phyloP scores from a whole-genome alignment of 306 rosid genomes.

The Cotoneaster glaucophyllus region DNA sequence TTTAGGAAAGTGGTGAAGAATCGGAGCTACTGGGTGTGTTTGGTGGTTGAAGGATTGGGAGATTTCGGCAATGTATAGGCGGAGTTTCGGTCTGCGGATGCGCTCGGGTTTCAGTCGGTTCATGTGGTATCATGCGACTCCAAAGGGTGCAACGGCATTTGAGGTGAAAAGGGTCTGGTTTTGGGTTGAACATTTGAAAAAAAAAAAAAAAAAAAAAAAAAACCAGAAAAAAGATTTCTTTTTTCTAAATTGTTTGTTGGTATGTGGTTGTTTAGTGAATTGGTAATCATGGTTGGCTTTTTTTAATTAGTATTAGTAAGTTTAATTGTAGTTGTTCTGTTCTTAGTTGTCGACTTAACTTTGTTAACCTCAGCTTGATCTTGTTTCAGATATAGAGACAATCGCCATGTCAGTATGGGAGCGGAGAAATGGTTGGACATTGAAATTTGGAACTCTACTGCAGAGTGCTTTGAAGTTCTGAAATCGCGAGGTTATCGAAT shows the following conservation, averaged over 20 bases:
- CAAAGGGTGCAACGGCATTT: constrained; percentile 71
- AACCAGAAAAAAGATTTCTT: background rate
- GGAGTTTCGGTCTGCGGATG: constrained; percentile 77
- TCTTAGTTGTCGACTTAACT: background rate
- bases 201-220: background rate
- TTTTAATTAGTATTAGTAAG: background rate
- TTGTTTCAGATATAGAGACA: constrained; percentile 72
- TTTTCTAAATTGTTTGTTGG: background rate
- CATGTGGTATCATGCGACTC: constrained; percentile 79
- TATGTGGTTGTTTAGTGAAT: background rate
- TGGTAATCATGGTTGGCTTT: background rate
- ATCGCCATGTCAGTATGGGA: constrained; percentile 98
- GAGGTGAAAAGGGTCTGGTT: constrained; percentile 65
- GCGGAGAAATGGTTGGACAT: constrained; percentile 94
- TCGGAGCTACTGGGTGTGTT: constrained; percentile 73
- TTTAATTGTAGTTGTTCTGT: background rate
- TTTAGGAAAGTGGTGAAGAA: constrained; percentile 49
- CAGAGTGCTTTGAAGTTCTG: constrained; percentile 64
- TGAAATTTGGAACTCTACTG: constrained; percentile 75
- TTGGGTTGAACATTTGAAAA: background rate
- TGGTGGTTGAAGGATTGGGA: constrained; percentile 77
- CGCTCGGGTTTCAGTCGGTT: constrained; percentile 82
- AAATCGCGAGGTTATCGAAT: constrained; percentile 80
- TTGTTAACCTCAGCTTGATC: background rate
- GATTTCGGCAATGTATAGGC: constrained; percentile 94